Conservation (phyloP, 331 rosid genomes). For the Dryas integrifolia region DNA sequence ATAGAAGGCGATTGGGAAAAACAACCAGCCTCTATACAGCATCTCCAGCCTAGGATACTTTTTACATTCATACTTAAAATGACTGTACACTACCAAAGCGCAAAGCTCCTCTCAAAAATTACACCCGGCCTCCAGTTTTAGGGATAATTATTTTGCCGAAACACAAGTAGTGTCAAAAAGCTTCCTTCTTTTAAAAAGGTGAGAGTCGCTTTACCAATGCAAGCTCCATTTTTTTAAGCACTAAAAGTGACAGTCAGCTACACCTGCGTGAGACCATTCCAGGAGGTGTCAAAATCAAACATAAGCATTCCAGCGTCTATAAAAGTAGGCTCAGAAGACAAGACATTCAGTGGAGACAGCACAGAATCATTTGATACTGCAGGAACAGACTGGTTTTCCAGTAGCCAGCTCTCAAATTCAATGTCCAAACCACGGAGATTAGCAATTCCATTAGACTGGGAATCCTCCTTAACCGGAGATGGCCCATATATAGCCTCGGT, state of each 20-base stretch:
- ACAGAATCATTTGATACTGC: constrained; percentile 33
- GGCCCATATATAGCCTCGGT: constrained; percentile 27
- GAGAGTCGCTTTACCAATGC: background rate
- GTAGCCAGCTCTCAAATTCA: constrained; percentile 43
- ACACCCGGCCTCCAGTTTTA: background rate
- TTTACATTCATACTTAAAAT: constrained; percentile 10
- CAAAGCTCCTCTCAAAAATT: background rate
- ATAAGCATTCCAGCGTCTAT: constrained; percentile 34
- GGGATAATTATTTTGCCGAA: background rate
- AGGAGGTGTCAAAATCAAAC: constrained; percentile 44
- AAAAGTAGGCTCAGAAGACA: constrained; percentile 39
- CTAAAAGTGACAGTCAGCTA: constrained; percentile 18
- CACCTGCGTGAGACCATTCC: constrained; percentile 35
- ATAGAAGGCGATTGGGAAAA: background rate
- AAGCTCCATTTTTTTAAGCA: constrained; percentile 16
- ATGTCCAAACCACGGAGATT: constrained; percentile 12
- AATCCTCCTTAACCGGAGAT: constrained; percentile 21
- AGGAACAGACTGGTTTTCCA: constrained; percentile 27
- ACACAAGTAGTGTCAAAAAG: background rate
- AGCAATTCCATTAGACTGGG: constrained; percentile 15
- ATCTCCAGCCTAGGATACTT: constrained; percentile 24
- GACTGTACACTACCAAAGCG: constrained; percentile 22
- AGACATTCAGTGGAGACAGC: constrained; percentile 31
- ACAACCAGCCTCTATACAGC: constrained; percentile 23
- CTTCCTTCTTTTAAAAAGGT: constrained; percentile 24